Base-by-base conservation (phyloP, 345 rosid species). In the Noccaea bulbosa region DNA sequence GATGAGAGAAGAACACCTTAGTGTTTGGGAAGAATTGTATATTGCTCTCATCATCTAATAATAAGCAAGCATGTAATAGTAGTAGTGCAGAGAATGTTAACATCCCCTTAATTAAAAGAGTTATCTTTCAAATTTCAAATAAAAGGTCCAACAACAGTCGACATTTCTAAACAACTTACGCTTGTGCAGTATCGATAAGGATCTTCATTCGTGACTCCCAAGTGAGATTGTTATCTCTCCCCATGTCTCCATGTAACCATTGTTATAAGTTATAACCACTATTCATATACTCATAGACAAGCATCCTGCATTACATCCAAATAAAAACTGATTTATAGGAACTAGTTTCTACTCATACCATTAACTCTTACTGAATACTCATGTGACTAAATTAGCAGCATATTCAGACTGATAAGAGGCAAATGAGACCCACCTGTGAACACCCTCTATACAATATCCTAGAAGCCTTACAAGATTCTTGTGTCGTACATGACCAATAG, bases 401-500 rank as follows among this genome's bases (percentile, higher is more conserved):
- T 41, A 67, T 27, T 53, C 17, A 16, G 46, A 71, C 58, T 62
- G 27, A 69, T 49, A 27, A 49, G 55, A 48, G 45, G 48, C 12
- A 16, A 65, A 62, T 43, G 32, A 81, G 59, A 59, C 77, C 55
- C 78, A 87, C 97, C 98, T 84, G 79, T 92, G 83, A 76, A 84
- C 91, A 47, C 98, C 99, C 83, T 94, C 99, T 52, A 94, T 78
- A 70, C 97, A 91, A 49, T 82, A 94, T 65, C 97, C 99, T 74
- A 94, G 74, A 74, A 94, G 96, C 40, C 97, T 85, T 20, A 89
- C 98, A 58, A 94, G 93, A 78, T 94, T 94, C 81, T 94, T 94
- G 59, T 94, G 96, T 8, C 96, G 88, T 77, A 91, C 99, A 67
- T 91, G 96, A 67, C 99, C 98, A 73, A 94, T 91, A 39, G 96